Evolutionary conservation across 2,329 filamentous ascomycete genomes (phyloP).

Genomic region (Fusarium sp.): DNA sequence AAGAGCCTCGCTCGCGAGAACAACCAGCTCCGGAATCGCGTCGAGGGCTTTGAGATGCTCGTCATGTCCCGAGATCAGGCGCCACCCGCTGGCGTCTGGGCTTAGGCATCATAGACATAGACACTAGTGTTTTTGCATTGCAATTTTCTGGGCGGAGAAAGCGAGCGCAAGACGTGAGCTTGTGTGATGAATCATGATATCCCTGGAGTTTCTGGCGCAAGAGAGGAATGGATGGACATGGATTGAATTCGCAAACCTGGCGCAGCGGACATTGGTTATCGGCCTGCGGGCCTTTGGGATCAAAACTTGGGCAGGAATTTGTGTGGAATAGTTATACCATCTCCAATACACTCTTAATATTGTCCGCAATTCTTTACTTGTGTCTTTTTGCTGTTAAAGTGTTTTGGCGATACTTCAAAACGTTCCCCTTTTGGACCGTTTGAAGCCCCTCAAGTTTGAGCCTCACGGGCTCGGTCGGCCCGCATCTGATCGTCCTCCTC

Average conservation of each 20-base stretch:
- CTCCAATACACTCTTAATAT: conserved; percentile 44
- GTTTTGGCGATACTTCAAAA: background rate
- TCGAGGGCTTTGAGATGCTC: conserved; percentile 47
- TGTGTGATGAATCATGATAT: conserved; percentile 45
- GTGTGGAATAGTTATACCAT: conserved; percentile 36
- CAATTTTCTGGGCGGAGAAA: conserved; percentile 24
- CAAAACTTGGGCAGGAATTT: conserved; percentile 29
- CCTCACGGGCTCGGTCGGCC: conserved; percentile 11
- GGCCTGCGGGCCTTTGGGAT: conserved; percentile 26
- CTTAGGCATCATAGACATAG: conserved; percentile 28
- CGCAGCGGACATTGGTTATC: conserved; percentile 30
- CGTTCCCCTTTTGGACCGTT: background rate
- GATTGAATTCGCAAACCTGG: conserved; percentile 22
- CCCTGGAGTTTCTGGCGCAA: conserved; percentile 40
- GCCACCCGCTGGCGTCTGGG: conserved; percentile 42
- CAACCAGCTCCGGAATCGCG: conserved; percentile 47
- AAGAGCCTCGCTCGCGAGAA: conserved; percentile 48
- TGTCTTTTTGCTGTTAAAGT: too few species aligned
- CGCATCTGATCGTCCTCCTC: conserved; percentile 16
- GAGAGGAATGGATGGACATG: conserved; percentile 21
- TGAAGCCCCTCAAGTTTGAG: background rate
- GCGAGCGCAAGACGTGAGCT: conserved; percentile 26
- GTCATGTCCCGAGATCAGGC: conserved; percentile 44
- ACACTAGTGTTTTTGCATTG: conserved; percentile 8
- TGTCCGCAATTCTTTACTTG: background rate